Percentiles rank a stretch among this genome's conserved stretches.
These are phyloP conservation scores for Sextonia rubra DNA, from an alignment of 164 flowering plant species.

Conservation along the genomic window DNA sequence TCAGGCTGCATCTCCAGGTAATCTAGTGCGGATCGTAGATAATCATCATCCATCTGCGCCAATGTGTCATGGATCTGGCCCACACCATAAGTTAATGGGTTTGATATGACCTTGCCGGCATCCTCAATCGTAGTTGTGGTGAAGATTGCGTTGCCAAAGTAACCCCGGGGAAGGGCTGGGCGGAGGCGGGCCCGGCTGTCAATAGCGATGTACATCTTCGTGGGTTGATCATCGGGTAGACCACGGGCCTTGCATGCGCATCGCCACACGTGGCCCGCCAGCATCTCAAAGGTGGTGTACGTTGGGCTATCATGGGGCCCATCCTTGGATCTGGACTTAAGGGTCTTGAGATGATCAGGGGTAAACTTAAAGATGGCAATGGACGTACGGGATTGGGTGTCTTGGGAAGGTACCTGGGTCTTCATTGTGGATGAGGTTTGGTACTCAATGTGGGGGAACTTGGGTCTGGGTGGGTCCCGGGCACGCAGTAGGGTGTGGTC, in stretches of 20 bases:
- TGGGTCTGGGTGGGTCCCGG: constrained; percentile 49
- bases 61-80: constrained; percentile 39
- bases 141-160: constrained; percentile 30
- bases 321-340: constrained; percentile 42
- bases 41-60: constrained; percentile 20
- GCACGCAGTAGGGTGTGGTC: constrained; percentile 55
- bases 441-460: constrained; percentile 58
- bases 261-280: constrained; percentile 34
- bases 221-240: constrained; percentile 12
- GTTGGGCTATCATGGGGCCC: constrained; percentile 19
- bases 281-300: constrained; percentile 27
- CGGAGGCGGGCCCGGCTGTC: constrained; percentile 19
- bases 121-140: neutral
- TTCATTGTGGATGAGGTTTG: constrained; percentile 45
- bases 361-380: constrained; percentile 40
- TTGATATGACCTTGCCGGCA: constrained; percentile 24
- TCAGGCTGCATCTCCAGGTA: constrained; percentile 63
- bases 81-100: constrained; percentile 28
- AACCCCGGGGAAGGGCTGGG: constrained; percentile 22
- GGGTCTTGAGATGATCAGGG: constrained; percentile 35
- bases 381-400: constrained; percentile 9
- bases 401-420: constrained; percentile 9
- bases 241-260: constrained; percentile 29
- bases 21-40: constrained; percentile 50
- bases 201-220: constrained; percentile 11